Evolutionary conservation across 129 eudicot species (phyloP), one percentile per base, ranked within the genome.

Genomic region (Glebionis coronaria): DNA sequence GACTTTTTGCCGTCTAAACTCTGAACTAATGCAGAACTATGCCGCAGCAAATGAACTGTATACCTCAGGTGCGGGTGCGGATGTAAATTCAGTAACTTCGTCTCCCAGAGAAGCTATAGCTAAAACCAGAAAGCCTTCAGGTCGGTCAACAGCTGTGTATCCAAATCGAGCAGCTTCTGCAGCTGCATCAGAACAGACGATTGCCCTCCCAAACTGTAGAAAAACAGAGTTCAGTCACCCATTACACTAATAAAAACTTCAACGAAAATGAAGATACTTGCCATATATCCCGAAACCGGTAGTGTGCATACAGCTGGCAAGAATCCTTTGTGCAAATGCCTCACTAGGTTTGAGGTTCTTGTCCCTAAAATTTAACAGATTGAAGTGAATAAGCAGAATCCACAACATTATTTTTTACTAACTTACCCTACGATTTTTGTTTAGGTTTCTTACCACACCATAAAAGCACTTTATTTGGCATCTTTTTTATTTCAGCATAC

Each of bases 261-360:
- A 14, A 21, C 1, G 51, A 2, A 40, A 0, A 29, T n/a, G 4
- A 2, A n/a, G 42, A 23, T 44, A 46, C 44, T 59, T 68, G 90
- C 99, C 97, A 94, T 94, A 44, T 86, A 94, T 55, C 99, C 95
- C 3, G 95, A 83, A 50, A 87, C 90, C 0, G 99, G 97, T 9
- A 94, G 84, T 11, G 78, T 44, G 59, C 99, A 89, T 44, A 81
- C 52, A 1, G 97, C 82, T 0, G 97, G 97, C 68, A 87, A 74
- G 73, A 94, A 94, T 0, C 99, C 95, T 49, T 87, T 90, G 50
- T 94, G 90, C 82, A 94, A 50, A 40, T 94, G 97, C 78, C 97
- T 63, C 72, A 90, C 10, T 16, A 90, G 88, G 69, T 94, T 94
- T 0, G 97, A 94, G 60, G 81, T 94, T 19, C 97, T 72, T 11